Base-by-base conservation (phyloP, 164 flowering plant species). In the Taxillus chinensis region DNA sequence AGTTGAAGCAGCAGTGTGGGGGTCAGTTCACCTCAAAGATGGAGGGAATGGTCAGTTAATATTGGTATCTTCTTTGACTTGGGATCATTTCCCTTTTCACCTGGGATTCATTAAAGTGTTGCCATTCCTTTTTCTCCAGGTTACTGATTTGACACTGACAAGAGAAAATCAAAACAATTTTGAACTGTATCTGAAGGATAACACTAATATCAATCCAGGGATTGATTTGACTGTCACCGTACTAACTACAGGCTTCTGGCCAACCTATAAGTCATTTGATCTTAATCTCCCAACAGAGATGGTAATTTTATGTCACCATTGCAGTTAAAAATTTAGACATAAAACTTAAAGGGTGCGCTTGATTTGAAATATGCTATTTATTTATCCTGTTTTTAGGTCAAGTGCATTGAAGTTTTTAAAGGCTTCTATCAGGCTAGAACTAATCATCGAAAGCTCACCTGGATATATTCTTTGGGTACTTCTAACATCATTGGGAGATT, bases 1-100 rank as follows among this genome's bases (percentile, higher is more conserved):
- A 92, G 71, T 66, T 92, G 77, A 92, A 92, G 75, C 95, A 89
- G 74, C 98, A 92, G 71, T 89, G 89, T 71, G 98, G 98, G 69
- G 92, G 95, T 51, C 98, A 92, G 77, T 92, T 92, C 73, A 92
- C 98, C 11, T 92, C 98, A 39, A 92, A 89, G 78, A 92, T 92
- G 98, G 98, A 92, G 80, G 93, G 98, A 38, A 92, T 89, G 98
- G 98, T 88, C 4, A 69, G 86, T 73, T 59, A 0, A 57, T 50
- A 5, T 56, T 14, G 14, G 41, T 15, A 42, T 43, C 17, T 40
- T 53, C 60, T 15, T 15, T 3, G 53, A 11, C 37, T 41, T 27
- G 3, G 42, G 5, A 2, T 41, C 3, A 5, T 14, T 61, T 27
- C 62, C 42, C 14, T 55, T 16, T 17, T 5, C 5, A 43, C 14